A percentile compares a stretch with the other conserved stretches of the same genome.
Evolutionary conservation across 2,329 filamentous ascomycete species (phyloP).

Genomic region (Aspergillus calidoustus): DNA sequence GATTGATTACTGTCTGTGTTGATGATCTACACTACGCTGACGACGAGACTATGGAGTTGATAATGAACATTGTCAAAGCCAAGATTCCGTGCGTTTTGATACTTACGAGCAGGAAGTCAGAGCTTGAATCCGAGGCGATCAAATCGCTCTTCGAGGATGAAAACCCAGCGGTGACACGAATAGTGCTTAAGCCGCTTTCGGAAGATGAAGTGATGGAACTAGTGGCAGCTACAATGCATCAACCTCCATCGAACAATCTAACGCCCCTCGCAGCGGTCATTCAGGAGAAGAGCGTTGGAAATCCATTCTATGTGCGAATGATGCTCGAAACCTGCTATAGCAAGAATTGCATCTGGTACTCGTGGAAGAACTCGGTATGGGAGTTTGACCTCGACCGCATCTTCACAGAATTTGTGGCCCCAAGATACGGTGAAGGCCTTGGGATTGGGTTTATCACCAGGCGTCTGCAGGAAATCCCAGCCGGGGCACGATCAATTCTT

Average conservation of each 20-base stretch:
- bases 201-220: slow-evolving; percentile 83
- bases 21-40: slow-evolving; percentile 93
- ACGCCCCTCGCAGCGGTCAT: slow-evolving; percentile 80
- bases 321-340: slow-evolving; percentile 87
- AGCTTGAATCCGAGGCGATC: slow-evolving; percentile 57
- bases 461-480: slow-evolving; percentile 75
- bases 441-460: slow-evolving; percentile 82
- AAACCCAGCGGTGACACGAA: slow-evolving; percentile 66
- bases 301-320: slow-evolving; percentile 88
- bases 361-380: slow-evolving; percentile 82
- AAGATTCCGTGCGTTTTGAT: slow-evolving; percentile 82
- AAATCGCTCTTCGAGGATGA: slow-evolving; percentile 49
- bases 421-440: slow-evolving; percentile 77
- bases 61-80: slow-evolving; percentile 77
- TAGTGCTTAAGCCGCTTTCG: slow-evolving; percentile 72
- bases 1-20: slow-evolving; percentile 84
- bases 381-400: slow-evolving; percentile 82
- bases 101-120: slow-evolving; percentile 73
- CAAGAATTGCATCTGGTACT: slow-evolving; percentile 88
- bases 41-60: slow-evolving; percentile 80
- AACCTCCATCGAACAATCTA: slow-evolving; percentile 55
- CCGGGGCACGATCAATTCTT: slow-evolving; percentile 75
- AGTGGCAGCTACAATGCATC: slow-evolving; percentile 79
- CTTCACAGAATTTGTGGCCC: slow-evolving; percentile 81
- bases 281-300: slow-evolving; percentile 85